phyloP scores from a whole-genome alignment of 768 basidiomycete genomes.

The Leccinum longicurvipes region DNA sequence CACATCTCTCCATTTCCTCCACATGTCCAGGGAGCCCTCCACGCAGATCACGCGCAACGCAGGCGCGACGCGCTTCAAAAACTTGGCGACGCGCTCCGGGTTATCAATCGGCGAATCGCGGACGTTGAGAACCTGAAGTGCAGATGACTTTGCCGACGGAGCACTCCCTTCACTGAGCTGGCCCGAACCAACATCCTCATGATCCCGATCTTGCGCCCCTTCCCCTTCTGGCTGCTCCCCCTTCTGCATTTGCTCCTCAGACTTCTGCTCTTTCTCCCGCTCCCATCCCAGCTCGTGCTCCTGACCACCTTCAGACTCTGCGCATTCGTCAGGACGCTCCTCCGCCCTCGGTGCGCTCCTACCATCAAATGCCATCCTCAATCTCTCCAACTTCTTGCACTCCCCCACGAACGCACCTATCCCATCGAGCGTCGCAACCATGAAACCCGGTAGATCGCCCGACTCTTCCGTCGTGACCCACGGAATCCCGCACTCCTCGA shows the following conservation, averaged over 20 bases:
- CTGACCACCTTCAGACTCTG: not conserved
- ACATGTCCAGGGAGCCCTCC: slow-evolving; percentile 27
- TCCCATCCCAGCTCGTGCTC: not conserved
- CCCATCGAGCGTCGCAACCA: slow-evolving; percentile 21
- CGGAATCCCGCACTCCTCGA: slow-evolving; percentile 27
- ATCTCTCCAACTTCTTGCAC: slow-evolving; percentile 17
- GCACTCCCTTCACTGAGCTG: not conserved
- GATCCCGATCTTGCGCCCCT: not conserved
- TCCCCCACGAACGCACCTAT: slow-evolving; percentile 18
- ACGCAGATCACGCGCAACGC: slow-evolving; percentile 24
- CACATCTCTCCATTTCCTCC: slow-evolving; percentile 29
- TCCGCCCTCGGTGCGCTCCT: not conserved
- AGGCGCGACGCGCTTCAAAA: slow-evolving; percentile 23
- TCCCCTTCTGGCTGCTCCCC: not conserved
- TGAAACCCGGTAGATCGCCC: slow-evolving; percentile 4
- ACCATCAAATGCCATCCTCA: slow-evolving; percentile 28
- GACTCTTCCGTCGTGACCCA: slow-evolving; percentile 22
- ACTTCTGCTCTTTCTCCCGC: not conserved
- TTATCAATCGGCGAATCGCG: slow-evolving; percentile 27
- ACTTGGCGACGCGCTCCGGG: slow-evolving; percentile 24
- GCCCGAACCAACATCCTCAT: not conserved
- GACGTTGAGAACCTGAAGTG: slow-evolving; percentile 25
- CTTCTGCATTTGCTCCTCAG: not conserved
- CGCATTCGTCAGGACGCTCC: not conserved
- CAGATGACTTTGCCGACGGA: not conserved